Conservation (phyloP, 352 stramenopile genomes). For the Globisporangium splendens region DNA sequence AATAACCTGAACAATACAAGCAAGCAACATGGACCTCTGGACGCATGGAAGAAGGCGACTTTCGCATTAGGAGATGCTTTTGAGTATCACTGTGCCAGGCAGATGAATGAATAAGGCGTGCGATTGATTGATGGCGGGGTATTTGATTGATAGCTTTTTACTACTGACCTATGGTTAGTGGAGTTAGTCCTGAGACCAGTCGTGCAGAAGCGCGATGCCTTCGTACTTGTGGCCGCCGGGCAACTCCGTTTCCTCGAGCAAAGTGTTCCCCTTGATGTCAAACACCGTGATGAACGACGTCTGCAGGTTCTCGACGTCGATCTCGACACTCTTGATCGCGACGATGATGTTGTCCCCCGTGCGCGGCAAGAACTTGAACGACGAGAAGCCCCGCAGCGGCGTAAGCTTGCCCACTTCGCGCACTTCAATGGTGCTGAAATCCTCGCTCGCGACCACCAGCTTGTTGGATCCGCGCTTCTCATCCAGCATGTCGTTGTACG, state of each 20-base stretch:
- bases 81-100: too few species aligned
- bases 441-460: slow-evolving; percentile 86
- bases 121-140: slow-evolving; percentile 5
- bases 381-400: slow-evolving; percentile 90
- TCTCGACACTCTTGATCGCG: slow-evolving; percentile 92
- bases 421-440: slow-evolving; percentile 86
- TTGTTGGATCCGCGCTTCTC: slow-evolving; percentile 91
- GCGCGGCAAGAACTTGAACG: slow-evolving; percentile 93
- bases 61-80: background rate
- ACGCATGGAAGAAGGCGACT: background rate
- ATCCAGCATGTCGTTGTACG: slow-evolving; percentile 96
- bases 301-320: slow-evolving; percentile 87
- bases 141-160: background rate
- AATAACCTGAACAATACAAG: background rate
- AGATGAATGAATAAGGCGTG: too few species aligned
- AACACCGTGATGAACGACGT: slow-evolving; percentile 93
- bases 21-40: background rate
- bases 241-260: slow-evolving; percentile 90
- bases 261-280: slow-evolving; percentile 85
- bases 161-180: slow-evolving; percentile 9
- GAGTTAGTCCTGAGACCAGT: slow-evolving; percentile 48
- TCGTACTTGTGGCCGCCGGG: slow-evolving; percentile 92
- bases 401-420: slow-evolving; percentile 79
- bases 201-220: slow-evolving; percentile 88
- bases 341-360: slow-evolving; percentile 90